These are phyloP conservation scores for Penicillium verhagenii DNA, from an alignment of 495 filamentous ascomycete genomes.

Conservation along the genomic window DNA sequence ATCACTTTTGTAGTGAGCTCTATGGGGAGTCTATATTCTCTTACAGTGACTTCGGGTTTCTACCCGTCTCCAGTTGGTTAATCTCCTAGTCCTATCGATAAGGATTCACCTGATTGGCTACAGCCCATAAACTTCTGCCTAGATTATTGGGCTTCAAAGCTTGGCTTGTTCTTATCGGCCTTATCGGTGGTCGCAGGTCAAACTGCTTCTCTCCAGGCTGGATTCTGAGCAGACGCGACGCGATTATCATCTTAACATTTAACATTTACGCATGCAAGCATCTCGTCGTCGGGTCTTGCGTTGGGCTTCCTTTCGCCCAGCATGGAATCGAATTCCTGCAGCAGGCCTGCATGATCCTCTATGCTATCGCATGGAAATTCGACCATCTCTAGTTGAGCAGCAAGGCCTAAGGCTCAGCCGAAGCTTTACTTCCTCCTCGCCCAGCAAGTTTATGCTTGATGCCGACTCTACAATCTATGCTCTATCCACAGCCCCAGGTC, in stretches of 20 bases:
- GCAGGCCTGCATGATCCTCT: conserved; percentile 7
- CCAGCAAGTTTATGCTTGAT: conserved; percentile 24
- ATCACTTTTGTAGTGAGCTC: no score
- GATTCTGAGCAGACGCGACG: not conserved
- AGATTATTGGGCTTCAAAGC: not conserved
- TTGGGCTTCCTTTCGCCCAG: conserved; percentile 29
- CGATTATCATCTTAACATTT: not conserved
- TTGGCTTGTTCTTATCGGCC: not conserved
- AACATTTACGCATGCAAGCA: conserved; percentile 34
- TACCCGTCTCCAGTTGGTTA: no score
- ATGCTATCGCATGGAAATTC: conserved; percentile 11
- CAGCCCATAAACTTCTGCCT: no score
- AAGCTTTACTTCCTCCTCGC: conserved; percentile 25
- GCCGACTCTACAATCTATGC: conserved; percentile 78
- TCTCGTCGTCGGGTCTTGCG: conserved; percentile 19
- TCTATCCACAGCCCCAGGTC: conserved; percentile 81
- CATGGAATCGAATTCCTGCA: conserved; percentile 17
- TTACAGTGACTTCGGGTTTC: no score
- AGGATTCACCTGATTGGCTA: no score
- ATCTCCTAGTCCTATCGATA: no score
- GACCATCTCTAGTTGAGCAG: conserved; percentile 2
- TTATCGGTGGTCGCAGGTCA: not conserved
- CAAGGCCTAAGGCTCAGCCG: conserved; percentile 8
- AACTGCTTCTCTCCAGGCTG: not conserved
- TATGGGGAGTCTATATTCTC: no score